Conservation (phyloP, 352 stramenopile species). For the Globisporangium cystogenes region DNA sequence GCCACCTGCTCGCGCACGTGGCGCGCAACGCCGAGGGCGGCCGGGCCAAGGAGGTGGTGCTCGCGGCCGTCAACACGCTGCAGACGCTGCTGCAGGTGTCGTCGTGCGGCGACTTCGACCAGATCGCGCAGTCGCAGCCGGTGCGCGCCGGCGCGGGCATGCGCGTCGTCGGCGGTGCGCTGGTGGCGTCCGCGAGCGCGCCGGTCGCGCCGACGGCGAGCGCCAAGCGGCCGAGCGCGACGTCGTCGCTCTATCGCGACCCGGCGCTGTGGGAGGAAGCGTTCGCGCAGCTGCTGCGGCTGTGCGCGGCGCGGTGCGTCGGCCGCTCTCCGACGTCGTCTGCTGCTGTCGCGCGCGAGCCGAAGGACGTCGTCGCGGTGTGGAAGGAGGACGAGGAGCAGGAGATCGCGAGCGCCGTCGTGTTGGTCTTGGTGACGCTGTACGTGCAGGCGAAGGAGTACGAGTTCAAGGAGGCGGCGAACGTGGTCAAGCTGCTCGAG, state of each 20-base stretch:
- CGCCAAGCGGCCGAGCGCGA: conserved; percentile 15
- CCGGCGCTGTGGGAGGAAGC: conserved; percentile 62
- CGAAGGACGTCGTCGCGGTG: not conserved
- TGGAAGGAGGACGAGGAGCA: conserved; percentile 75
- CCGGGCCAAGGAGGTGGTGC: conserved; percentile 73
- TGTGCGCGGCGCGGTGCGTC: conserved; percentile 43
- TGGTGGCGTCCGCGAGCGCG: conserved; percentile 30
- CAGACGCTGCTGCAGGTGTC: conserved; percentile 82
- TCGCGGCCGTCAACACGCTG: conserved; percentile 68
- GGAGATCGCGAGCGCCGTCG: conserved; percentile 73
- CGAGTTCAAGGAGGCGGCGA: conserved; percentile 62
- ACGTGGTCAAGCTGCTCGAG: conserved; percentile 58
- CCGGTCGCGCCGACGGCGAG: not conserved
- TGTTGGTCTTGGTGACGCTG: conserved; percentile 66
- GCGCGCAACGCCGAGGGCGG: conserved; percentile 39
- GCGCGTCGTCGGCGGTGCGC: conserved; percentile 85
- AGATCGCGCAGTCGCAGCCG: conserved; percentile 60
- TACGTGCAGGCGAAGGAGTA: conserved; percentile 71
- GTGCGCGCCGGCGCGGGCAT: conserved; percentile 85
- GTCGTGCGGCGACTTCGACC: conserved; percentile 63
- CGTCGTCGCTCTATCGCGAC: conserved; percentile 26
- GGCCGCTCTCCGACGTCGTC: not conserved
- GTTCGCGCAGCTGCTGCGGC: conserved; percentile 48
- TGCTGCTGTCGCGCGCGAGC: not conserved
- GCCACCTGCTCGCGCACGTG: conserved; percentile 53